Base-by-base conservation (phyloP, 108 stramenopile genomes). In the Cyclostephanos invisitatus region DNA sequence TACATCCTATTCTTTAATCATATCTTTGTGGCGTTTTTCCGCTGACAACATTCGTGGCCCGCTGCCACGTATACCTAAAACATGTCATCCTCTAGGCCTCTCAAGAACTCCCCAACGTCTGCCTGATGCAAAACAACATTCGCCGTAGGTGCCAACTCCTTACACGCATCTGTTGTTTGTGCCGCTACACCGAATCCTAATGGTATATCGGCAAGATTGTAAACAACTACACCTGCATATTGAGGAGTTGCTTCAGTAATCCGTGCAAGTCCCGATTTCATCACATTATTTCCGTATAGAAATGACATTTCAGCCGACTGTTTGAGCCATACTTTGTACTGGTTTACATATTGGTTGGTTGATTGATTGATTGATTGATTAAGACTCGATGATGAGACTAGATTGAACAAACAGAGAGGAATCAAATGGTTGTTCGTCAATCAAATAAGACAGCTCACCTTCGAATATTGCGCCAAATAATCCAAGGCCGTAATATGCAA, bases 301-400 rank as follows among this genome's bases (percentile, higher is more conserved):
- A 98, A 99, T 25, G 85, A 86, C 97, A 98, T 98, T 88, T 99
- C 99, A 18, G 97, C 89, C 62, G 86, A 89, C 47, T 96, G 93
- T 78, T 99, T 99, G 10, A 99, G 92, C 99, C 99, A 99, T 21
- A 99, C 99, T 75, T 99, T 98, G 91, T 94, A 85, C 78, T 85
- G 67, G 5, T 24, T 29, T 21, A 29, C 6, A 28, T 42, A 14
- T 53, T 53, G 17, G 0, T 25, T 28, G 12, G 28, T 48, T 65
- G 8, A 40, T 40, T 17, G 64, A 28, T 32, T 37, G 70, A 6
- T 18, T 29, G 20, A 6, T 24, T 7, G 53, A 32, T 50, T 42
- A 46, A 46, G 44, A 46, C 44, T 46, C 40, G 44, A 15, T 46
- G 44, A 15, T 14, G 12, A 15, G 15, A 3, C 4, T 32, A 3